Evolutionary conservation across 2,329 filamentous ascomycete genomes (phyloP).

Genomic region (Neofusicoccum kwambonambiense): DNA sequence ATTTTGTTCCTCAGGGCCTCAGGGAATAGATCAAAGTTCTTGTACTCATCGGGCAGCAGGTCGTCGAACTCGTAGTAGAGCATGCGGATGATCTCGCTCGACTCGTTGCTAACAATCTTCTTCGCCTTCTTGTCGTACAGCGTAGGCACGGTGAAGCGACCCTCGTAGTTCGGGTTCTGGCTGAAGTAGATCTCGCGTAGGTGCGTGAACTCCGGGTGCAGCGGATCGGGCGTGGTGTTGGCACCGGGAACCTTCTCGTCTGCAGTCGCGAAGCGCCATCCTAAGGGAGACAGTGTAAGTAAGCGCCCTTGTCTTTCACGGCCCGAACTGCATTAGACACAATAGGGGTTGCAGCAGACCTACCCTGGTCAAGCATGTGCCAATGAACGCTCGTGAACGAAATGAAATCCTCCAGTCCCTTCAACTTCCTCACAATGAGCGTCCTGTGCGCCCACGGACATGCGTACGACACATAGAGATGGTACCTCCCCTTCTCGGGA

Average conservation of each 20-base stretch:
- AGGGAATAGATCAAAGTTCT: slow-evolving; percentile 45
- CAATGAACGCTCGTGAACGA: slow-evolving; percentile 83
- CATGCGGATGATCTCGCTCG: slow-evolving; percentile 90
- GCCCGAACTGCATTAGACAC: too few relatives aligned
- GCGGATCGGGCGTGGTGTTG: slow-evolving; percentile 59
- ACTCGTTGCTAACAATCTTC: slow-evolving; percentile 87
- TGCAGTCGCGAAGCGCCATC: slow-evolving; percentile 78
- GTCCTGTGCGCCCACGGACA: slow-evolving; percentile 93
- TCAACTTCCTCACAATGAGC: slow-evolving; percentile 83
- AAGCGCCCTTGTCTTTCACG: too few relatives aligned
- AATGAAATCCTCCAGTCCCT: slow-evolving; percentile 86
- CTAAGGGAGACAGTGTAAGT: slow-evolving; percentile 37
- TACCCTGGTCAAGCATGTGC: slow-evolving; percentile 72
- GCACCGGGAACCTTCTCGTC: slow-evolving; percentile 60
- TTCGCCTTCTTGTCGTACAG: slow-evolving; percentile 76
- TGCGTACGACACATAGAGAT: slow-evolving; percentile 91
- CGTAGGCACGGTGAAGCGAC: slow-evolving; percentile 84
- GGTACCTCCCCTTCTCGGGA: slow-evolving; percentile 85
- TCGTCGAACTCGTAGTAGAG: slow-evolving; percentile 76
- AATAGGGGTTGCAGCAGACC: slow-evolving; percentile 22
- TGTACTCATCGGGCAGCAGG: slow-evolving; percentile 45
- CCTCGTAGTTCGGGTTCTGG: slow-evolving; percentile 68
- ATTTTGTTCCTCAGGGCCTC: slow-evolving; percentile 45
- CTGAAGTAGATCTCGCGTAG: slow-evolving; percentile 79
- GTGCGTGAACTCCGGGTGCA: slow-evolving; percentile 68